Conservation (phyloP, 768 basidiomycete genomes). For the Suillus alpinus region DNA sequence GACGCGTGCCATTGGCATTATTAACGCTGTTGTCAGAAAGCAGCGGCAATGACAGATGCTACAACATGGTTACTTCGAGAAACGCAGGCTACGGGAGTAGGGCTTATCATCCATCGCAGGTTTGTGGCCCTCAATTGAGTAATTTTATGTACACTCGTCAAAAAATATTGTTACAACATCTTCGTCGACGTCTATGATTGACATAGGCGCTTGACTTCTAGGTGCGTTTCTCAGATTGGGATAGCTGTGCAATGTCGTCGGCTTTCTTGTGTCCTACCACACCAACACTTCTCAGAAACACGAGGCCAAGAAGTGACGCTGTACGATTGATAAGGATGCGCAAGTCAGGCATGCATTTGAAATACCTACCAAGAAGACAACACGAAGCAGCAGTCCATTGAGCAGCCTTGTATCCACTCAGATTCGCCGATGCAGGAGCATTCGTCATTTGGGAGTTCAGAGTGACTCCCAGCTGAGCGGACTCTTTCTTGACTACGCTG, state of each 20-base stretch:
- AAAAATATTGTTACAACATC: background rate
- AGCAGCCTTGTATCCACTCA: slow-evolving; percentile 54
- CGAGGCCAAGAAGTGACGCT: slow-evolving; percentile 20
- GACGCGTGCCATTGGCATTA: background rate
- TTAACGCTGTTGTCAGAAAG: background rate
- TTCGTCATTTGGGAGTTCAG: slow-evolving; percentile 20
- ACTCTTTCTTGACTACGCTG: slow-evolving; percentile 35
- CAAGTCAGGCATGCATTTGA: background rate
- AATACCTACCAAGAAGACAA: slow-evolving; percentile 46
- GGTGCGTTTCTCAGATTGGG: background rate
- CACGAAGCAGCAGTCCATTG: slow-evolving; percentile 61
- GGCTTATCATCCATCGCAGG: background rate
- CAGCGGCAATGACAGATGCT: background rate
- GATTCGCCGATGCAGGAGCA: slow-evolving; percentile 31
- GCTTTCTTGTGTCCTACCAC: slow-evolving; percentile 29
- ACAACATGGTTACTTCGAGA: background rate
- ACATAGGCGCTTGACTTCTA: background rate
- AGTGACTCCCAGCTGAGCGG: slow-evolving; percentile 26
- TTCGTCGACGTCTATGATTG: background rate
- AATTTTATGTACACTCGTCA: too few relatives aligned
- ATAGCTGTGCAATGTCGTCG: background rate
- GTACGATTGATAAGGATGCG: background rate
- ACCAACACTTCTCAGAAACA: slow-evolving; percentile 34
- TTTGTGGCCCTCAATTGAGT: background rate
- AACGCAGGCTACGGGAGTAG: background rate